Percentiles rank a stretch among this genome's conserved stretches.
Conservation (phyloP, 2,329 filamentous ascomycete species). For the Pseudogymnoascus destructans region DNA sequence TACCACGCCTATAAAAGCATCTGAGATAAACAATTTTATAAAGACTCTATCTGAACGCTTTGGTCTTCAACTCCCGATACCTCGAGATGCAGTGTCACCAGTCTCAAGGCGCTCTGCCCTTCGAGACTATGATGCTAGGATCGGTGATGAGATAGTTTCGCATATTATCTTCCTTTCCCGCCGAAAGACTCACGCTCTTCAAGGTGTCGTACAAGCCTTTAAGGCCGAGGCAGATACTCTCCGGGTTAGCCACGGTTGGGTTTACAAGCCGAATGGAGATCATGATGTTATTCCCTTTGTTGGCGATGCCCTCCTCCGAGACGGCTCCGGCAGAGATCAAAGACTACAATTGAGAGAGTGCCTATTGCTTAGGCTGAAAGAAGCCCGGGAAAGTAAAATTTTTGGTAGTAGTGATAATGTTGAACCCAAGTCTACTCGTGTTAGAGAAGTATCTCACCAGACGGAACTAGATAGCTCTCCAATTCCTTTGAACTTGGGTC, state of each 20-base stretch:
- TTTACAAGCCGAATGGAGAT: constrained; percentile 13
- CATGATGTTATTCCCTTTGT: constrained; percentile 11
- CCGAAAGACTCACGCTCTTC: not conserved
- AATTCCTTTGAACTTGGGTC: not conserved
- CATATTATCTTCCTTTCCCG: not conserved
- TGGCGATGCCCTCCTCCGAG: not conserved
- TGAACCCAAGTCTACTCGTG: not conserved
- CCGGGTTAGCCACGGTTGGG: constrained; percentile 10
- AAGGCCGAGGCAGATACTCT: not conserved
- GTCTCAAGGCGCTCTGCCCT: not conserved
- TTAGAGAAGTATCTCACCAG: not conserved
- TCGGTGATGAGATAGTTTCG: not conserved
- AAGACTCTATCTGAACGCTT: not conserved
- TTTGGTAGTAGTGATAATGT: not conserved
- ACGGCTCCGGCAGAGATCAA: constrained; percentile 5
- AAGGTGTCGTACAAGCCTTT: not conserved
- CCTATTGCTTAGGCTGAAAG: not conserved
- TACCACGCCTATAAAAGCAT: not conserved
- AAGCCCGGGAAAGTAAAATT: not conserved
- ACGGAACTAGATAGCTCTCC: not conserved
- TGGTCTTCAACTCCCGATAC: not conserved
- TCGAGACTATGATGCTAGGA: not conserved
- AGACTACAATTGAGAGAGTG: not conserved
- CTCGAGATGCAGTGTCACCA: not conserved
- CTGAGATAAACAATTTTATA: not conserved